phyloP scores from a whole-genome alignment of 345 rosid species.

The Conringia planisiliqua region DNA sequence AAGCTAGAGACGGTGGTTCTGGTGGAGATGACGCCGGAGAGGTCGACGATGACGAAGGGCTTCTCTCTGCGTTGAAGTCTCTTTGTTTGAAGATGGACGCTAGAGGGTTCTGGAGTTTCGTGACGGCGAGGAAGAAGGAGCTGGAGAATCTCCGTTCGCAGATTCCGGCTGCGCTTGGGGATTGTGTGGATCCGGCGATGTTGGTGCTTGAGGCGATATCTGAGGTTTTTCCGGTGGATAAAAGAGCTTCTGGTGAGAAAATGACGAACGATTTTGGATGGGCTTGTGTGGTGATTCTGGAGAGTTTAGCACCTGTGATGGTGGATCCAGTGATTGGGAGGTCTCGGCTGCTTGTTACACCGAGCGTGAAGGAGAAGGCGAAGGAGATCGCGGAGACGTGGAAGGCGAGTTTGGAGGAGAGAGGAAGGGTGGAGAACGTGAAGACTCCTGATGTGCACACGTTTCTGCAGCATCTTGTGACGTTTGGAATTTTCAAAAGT shows the following conservation, averaged over 20 bases:
- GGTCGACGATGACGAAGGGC: slow-evolving; percentile 77
- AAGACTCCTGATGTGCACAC: slow-evolving; percentile 98
- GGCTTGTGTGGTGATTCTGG: slow-evolving; percentile 91
- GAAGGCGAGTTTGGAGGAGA: slow-evolving; percentile 87
- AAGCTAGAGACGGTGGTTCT: slow-evolving; percentile 28
- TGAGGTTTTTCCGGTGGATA: slow-evolving; percentile 89
- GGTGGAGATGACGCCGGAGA: slow-evolving; percentile 52
- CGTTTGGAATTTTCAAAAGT: slow-evolving; percentile 82
- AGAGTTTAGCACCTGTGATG: slow-evolving; percentile 81
- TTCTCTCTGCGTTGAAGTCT: slow-evolving; percentile 43
- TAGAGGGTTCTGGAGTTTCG: slow-evolving; percentile 72
- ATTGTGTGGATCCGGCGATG: slow-evolving; percentile 87
- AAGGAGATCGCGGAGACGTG: slow-evolving; percentile 83
- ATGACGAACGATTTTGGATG: slow-evolving; percentile 74
- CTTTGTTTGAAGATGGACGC: slow-evolving; percentile 73
- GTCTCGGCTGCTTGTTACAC: slow-evolving; percentile 72
- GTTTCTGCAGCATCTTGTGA: slow-evolving; percentile 91
- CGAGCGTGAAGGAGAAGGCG: slow-evolving; percentile 64
- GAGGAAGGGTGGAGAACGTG: slow-evolving; percentile 89
- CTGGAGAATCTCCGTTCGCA: slow-evolving; percentile 54
- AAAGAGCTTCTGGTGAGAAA: slow-evolving; percentile 42
- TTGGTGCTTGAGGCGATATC: slow-evolving; percentile 83
- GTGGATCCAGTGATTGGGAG: slow-evolving; percentile 92
- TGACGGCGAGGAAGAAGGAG: slow-evolving; percentile 75
- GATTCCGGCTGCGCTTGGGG: slow-evolving; percentile 64